phyloP scores from a whole-genome alignment of 371 early-diverging fungal species.

The Thermomucor indicae-seudaticae region DNA sequence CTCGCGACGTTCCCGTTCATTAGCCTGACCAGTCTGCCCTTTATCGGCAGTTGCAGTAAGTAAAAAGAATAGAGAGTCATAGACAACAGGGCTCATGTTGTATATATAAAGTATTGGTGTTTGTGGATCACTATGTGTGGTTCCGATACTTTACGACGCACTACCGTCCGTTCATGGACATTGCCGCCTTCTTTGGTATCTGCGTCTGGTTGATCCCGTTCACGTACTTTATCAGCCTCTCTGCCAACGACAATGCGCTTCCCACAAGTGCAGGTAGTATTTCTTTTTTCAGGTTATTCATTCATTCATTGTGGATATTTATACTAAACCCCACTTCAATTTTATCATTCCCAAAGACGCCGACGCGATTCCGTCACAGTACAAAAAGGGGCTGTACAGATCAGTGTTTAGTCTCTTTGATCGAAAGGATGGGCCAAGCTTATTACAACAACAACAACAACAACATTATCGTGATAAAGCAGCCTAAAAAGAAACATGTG shows the following conservation, averaged over 20 bases:
- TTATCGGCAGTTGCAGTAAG: conserved; percentile 67
- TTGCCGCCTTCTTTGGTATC: conserved; percentile 83
- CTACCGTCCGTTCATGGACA: conserved; percentile 67
- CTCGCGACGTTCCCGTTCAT: conserved; percentile 74
- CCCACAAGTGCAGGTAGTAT: conserved; percentile 55
- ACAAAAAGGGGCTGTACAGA: conserved; percentile 17
- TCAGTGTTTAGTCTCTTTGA: conserved; percentile 12
- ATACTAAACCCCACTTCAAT: background rate
- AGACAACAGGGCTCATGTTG: background rate
- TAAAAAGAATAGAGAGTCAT: background rate
- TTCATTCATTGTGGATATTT: background rate
- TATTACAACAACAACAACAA: background rate
- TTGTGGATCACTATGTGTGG: conserved; percentile 84
- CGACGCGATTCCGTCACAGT: conserved; percentile 13
- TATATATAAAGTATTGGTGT: conserved; percentile 56
- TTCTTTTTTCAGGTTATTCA: background rate
- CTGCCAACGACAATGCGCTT: conserved; percentile 81
- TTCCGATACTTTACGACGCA: conserved; percentile 74
- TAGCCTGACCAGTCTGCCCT: conserved; percentile 55
- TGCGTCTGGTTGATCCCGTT: conserved; percentile 89
- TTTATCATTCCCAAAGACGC: conserved; percentile 3
- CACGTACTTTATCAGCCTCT: conserved; percentile 80
- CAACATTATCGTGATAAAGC: conserved; percentile 1
- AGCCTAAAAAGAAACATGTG: background rate
- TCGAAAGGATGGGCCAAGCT: conserved; percentile 2